Evolutionary conservation across 2,329 filamentous ascomycete species (phyloP), one percentile per base, ranked within the genome.

Genomic region (Pseudomassariella vexata): DNA sequence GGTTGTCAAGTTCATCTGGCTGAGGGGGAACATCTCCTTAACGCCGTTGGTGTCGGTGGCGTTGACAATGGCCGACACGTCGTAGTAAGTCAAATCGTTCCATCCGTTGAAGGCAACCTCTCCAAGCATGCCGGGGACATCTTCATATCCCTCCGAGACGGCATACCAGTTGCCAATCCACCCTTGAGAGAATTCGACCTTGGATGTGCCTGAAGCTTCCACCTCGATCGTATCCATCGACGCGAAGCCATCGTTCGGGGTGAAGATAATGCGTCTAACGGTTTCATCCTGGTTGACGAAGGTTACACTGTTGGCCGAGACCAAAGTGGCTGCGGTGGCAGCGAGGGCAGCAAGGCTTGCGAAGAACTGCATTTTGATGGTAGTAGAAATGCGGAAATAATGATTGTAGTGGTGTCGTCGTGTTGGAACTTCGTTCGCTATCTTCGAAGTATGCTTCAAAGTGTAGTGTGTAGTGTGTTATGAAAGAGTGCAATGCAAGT

Each of bases 61-160:
- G 53, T 70, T 57, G 45, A 75, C 68, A 41, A 77, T 76, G 50
- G 71, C 71, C 9, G 70, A 75, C 40, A 77, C 70, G 41, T 77
- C 73, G 36, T 72, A 77, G 64, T 66, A 77, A 36, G 66, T 73
- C 37, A 59, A 39, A 41, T 58, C 69, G 32, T 52, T 47, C 55
- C 55, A 72, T 48, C 65, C 68, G 32, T 65, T 57, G 48, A 70
- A 72, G 41, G 57, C 55, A 34, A 70, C 59, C 60, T 72, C 68
- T 33, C 67, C 68, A 35, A 72, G 63, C 66, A 72, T 76, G 44
- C 72, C 72, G 5, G 61, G 51, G 24, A 47, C 45, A 42, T 65
- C 55, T 9, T 48, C 27, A 3, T 50, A 37, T 33, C 70, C 73
- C 18, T 70, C 53, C 24, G 57, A 55, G 41, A 73, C 50, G 26